These are phyloP conservation scores for Hymenoscyphus infarciens DNA, from an alignment of 2,329 filamentous ascomycete species.

Conservation along the genomic window DNA sequence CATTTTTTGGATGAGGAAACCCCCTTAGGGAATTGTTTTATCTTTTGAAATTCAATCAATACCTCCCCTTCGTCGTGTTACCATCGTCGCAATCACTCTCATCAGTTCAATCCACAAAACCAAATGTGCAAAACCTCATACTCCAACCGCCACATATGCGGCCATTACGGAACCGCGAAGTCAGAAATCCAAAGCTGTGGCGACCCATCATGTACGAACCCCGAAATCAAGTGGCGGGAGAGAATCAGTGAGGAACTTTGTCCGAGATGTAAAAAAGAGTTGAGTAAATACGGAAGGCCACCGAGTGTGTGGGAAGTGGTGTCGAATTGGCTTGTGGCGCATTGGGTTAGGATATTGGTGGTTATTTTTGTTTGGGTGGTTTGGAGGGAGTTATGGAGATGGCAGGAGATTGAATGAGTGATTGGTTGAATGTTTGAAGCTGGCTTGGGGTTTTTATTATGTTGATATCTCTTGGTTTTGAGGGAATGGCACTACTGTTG, in stretches of 20 bases:
- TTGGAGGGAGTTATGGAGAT: not conserved
- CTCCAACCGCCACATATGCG: conserved; percentile 2
- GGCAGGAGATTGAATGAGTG: not conserved
- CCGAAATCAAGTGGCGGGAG: conserved; percentile 1
- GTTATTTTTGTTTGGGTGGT: not conserved
- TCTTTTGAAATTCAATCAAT: not conserved
- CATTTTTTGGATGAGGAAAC: too few relatives aligned
- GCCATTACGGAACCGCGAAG: not conserved
- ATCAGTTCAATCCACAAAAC: not conserved
- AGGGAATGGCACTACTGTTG: too few relatives aligned
- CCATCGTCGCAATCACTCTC: not conserved
- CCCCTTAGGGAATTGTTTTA: too few relatives aligned
- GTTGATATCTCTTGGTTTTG: too few relatives aligned
- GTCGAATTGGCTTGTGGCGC: not conserved
- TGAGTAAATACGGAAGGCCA: not conserved
- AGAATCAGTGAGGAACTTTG: not conserved
- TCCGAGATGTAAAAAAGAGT: not conserved
- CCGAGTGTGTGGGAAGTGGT: not conserved
- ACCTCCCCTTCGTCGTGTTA: not conserved
- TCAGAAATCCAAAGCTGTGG: not conserved
- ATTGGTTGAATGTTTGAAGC: not conserved
- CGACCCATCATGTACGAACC: not conserved
- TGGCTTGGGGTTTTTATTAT: not conserved
- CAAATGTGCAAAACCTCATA: not conserved
- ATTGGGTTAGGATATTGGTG: not conserved